Evolutionary conservation across 768 basidiomycete genomes (phyloP).

Genomic region (Boletus eberwhitei): DNA sequence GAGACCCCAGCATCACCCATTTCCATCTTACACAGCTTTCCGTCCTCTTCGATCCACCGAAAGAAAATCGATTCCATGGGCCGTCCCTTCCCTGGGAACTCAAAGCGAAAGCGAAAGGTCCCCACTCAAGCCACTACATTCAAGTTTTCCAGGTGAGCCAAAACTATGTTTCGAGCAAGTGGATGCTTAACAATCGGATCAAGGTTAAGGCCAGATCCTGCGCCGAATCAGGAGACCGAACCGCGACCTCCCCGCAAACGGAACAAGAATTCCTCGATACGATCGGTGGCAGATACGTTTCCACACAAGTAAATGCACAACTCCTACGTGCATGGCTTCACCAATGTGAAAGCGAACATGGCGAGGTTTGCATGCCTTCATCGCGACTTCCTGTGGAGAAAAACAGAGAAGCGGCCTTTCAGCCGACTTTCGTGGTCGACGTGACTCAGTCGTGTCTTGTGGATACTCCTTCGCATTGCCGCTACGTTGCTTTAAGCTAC

Average conservation of each 20-base stretch:
- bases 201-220: constrained; percentile 6
- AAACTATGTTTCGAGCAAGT: not conserved
- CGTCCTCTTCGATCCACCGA: constrained; percentile 1
- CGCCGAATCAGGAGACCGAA: not conserved
- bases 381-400: not conserved
- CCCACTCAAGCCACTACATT: not conserved
- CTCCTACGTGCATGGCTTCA: constrained; percentile 16
- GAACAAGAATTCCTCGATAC: constrained; percentile 1
- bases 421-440: constrained; percentile 16
- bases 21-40: constrained; percentile 12
- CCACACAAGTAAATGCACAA: not conserved
- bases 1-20: constrained; percentile 7
- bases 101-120: not conserved
- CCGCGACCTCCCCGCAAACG: not conserved
- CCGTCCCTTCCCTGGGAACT: constrained; percentile 12
- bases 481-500: constrained; percentile 27
- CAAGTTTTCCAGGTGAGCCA: constrained; percentile 7
- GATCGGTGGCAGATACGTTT: constrained; percentile 10
- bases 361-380: constrained; percentile 3
- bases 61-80: not conserved
- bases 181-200: not conserved
- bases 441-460: constrained; percentile 15
- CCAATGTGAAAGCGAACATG: constrained; percentile 12
- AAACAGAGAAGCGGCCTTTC: not conserved
- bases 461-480: constrained; percentile 16